Conservation (phyloP, 164 flowering plant species). For the Vitis cinerea region DNA sequence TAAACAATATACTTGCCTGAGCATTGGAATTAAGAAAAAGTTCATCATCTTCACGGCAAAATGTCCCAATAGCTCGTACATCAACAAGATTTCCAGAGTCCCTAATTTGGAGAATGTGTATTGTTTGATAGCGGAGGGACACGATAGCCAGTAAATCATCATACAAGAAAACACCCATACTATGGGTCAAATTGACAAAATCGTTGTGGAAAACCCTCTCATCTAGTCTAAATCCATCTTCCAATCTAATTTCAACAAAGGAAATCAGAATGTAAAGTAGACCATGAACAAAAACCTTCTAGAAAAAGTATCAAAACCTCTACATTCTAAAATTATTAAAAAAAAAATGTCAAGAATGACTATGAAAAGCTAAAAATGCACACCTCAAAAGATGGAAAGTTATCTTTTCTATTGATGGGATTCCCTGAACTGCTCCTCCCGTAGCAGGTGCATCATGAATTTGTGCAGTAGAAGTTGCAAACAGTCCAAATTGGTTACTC, state of each 20-base stretch:
- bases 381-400: conserved; percentile 94
- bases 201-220: conserved; percentile 84
- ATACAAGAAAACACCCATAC: conserved; percentile 88
- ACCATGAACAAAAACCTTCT: not conserved
- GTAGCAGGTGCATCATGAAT: conserved; percentile 73
- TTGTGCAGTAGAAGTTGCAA: conserved; percentile 93
- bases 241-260: conserved; percentile 51
- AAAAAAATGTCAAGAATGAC: not conserved
- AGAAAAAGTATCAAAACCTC: not conserved
- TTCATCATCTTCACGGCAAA: conserved; percentile 96
- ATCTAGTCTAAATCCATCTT: conserved; percentile 81
- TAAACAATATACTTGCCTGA: conserved; percentile 59
- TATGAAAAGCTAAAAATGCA: conserved; percentile 16
- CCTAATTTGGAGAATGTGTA: conserved; percentile 94
- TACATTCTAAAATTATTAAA: too few species aligned
- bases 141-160: conserved; percentile 81
- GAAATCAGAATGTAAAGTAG: conserved; percentile 2
- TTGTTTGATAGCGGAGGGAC: conserved; percentile 82
- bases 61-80: conserved; percentile 77
- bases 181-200: conserved; percentile 76
- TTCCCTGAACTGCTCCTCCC: conserved; percentile 81
- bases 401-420: conserved; percentile 85
- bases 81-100: conserved; percentile 70
- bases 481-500: conserved; percentile 81
- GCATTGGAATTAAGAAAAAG: conserved; percentile 80